These are phyloP conservation scores for Nakazawaea siamensis DNA, from an alignment of 805 yeast genomes.

Conservation along the genomic window DNA sequence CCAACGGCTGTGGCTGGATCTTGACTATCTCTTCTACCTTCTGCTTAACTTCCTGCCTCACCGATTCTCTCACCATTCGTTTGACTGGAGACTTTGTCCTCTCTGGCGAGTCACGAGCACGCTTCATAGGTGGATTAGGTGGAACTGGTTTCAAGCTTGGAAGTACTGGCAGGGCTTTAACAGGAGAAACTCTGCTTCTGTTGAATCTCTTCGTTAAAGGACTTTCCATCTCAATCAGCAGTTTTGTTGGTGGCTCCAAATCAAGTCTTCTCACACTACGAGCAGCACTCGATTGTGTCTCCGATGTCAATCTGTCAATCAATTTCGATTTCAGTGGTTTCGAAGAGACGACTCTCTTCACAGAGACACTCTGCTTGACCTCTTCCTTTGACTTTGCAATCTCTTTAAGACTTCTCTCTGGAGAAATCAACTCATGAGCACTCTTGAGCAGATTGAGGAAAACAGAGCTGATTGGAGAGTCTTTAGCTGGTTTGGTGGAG, in stretches of 20 bases:
- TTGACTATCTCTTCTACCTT: too few species aligned
- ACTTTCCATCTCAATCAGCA: conserved; percentile 2
- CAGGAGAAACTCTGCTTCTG: background rate
- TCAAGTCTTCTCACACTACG: conserved; percentile 6
- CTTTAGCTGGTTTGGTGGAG: background rate
- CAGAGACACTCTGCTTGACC: background rate
- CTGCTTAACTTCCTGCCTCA: too few species aligned
- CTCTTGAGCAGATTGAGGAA: conserved; percentile 8
- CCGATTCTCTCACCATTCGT: too few species aligned
- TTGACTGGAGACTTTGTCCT: too few species aligned
- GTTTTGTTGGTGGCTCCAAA: background rate
- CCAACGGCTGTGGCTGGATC: too few species aligned
- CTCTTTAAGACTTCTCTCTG: conserved; percentile 1
- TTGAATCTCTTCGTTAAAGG: conserved; percentile 8
- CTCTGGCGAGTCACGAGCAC: too few species aligned
- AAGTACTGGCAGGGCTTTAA: too few species aligned
- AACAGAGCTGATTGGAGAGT: conserved; percentile 6
- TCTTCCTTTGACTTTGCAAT: too few species aligned
- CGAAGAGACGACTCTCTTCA: conserved; percentile 4
- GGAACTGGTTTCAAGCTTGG: background rate
- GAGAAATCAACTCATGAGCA: conserved; percentile 5
- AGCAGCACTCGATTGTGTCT: conserved; percentile 14
- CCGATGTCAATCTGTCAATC: conserved; percentile 11
- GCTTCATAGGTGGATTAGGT: too few species aligned
- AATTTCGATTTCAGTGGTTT: conserved; percentile 6